phyloP scores from a whole-genome alignment of 768 basidiomycete species.

The Termitomyces sp. region DNA sequence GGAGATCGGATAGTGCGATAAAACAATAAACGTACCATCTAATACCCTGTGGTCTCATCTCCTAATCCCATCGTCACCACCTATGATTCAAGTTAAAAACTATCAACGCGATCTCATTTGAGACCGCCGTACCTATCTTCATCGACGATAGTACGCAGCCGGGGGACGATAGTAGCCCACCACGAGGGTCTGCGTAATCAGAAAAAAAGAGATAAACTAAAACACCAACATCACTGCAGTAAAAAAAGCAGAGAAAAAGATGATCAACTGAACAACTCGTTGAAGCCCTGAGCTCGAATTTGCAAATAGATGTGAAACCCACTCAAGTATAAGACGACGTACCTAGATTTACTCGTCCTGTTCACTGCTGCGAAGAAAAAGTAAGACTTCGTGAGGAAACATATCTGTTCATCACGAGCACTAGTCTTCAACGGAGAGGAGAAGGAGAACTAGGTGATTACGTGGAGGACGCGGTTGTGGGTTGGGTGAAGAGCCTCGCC shows the following conservation, averaged over 20 bases:
- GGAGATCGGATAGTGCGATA: background rate
- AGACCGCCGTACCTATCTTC: background rate
- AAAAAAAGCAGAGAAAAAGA: background rate
- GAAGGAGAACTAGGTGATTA: background rate
- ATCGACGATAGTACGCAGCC: background rate
- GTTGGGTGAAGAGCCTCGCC: slow-evolving; percentile 6
- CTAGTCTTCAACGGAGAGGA: background rate
- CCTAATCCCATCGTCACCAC: background rate
- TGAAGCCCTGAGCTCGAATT: background rate
- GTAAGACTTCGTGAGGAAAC: background rate
- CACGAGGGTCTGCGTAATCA: background rate
- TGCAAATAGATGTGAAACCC: slow-evolving; percentile 2
- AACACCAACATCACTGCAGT: background rate
- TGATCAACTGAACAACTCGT: background rate
- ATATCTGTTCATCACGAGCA: background rate
- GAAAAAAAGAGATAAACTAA: background rate
- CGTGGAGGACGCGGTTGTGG: background rate
- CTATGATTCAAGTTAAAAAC: background rate
- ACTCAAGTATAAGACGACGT: background rate
- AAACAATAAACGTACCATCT: background rate
- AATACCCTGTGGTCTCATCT: background rate
- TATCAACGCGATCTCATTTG: background rate
- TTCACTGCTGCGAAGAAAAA: background rate
- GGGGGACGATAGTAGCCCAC: background rate
- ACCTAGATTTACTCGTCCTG: background rate